phyloP scores from a whole-genome alignment of 1,284 basidiomycete species.

The Ustilago vetiveriae region DNA sequence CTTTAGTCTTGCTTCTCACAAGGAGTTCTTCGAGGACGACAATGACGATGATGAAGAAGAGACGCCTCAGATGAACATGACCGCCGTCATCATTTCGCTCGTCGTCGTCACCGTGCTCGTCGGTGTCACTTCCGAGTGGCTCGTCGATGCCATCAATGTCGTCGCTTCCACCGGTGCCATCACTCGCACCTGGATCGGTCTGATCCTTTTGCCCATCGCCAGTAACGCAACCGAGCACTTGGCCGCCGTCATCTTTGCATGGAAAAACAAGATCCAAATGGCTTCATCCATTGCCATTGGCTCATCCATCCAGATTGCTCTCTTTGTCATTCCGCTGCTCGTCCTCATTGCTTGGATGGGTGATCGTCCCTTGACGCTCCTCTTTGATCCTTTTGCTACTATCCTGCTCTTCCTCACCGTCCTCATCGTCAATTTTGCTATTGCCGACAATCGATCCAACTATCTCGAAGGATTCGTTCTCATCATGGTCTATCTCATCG shows the following conservation, averaged over 20 bases:
- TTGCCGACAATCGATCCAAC: constrained; percentile 56
- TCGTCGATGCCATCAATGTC: constrained; percentile 54
- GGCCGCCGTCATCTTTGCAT: constrained; percentile 55
- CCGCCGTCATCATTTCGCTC: constrained; percentile 41
- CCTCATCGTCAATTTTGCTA: constrained; percentile 56
- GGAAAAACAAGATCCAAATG: constrained; percentile 62
- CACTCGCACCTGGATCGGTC: constrained; percentile 55
- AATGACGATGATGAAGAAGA: constrained; percentile 53
- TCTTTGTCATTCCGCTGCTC: constrained; percentile 59
- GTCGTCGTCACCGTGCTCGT: constrained; percentile 51
- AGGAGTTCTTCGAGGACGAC: constrained; percentile 51
- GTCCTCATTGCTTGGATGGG: constrained; percentile 62
- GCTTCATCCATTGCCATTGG: constrained; percentile 58
- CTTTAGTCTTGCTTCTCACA: constrained; percentile 53
- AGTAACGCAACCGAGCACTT: constrained; percentile 58
- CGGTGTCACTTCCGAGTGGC: constrained; percentile 62
- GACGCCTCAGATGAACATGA: constrained; percentile 53
- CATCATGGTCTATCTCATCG: constrained; percentile 56
- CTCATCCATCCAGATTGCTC: constrained; percentile 58
- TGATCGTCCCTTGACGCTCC: constrained; percentile 51
- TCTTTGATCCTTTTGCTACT: constrained; percentile 60
- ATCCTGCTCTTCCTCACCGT: constrained; percentile 57
- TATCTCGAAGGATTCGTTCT: constrained; percentile 57
- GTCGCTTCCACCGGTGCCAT: constrained; percentile 43
- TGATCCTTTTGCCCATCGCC: constrained; percentile 57